A percentile compares a stretch with the other conserved stretches of the same genome.
phyloP scores from a whole-genome alignment of 768 basidiomycete genomes.

The Mycena leptocephala region DNA sequence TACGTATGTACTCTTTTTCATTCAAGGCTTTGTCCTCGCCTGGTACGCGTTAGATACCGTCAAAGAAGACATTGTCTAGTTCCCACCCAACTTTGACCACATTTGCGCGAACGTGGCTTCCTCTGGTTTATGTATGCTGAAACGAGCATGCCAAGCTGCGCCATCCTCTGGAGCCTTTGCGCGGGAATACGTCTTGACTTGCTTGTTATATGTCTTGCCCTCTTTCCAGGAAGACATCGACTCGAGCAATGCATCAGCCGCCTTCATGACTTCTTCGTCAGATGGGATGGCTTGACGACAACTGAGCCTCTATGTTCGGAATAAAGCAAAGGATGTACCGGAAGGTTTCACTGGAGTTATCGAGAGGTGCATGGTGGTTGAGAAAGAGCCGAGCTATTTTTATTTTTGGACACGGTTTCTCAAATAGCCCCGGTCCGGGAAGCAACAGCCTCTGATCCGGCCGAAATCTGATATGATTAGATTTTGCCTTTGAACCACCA shows the following conservation, averaged over 20 bases:
- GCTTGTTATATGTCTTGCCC: slow-evolving; percentile 74
- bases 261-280: slow-evolving; percentile 70
- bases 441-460: background rate
- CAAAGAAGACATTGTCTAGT: background rate
- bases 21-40: slow-evolving; percentile 73
- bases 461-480: background rate
- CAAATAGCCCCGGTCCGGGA: background rate
- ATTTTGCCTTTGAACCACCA: background rate
- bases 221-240: slow-evolving; percentile 75
- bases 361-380: slow-evolving; percentile 52
- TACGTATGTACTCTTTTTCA: slow-evolving; percentile 74
- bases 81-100: slow-evolving; percentile 76
- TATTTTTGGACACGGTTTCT: background rate
- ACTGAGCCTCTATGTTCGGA: background rate
- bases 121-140: slow-evolving; percentile 75
- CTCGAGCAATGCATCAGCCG: slow-evolving; percentile 71
- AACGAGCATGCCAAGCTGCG: slow-evolving; percentile 78
- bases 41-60: background rate
- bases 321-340: slow-evolving; percentile 46
- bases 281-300: slow-evolving; percentile 69
- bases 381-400: slow-evolving; percentile 4
- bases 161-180: slow-evolving; percentile 70
- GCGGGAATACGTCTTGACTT: slow-evolving; percentile 70
- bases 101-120: slow-evolving; percentile 83
- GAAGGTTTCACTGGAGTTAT: slow-evolving; percentile 56